phyloP scores from a whole-genome alignment of 2,329 filamentous ascomycete species.

The Amphichorda felina region DNA sequence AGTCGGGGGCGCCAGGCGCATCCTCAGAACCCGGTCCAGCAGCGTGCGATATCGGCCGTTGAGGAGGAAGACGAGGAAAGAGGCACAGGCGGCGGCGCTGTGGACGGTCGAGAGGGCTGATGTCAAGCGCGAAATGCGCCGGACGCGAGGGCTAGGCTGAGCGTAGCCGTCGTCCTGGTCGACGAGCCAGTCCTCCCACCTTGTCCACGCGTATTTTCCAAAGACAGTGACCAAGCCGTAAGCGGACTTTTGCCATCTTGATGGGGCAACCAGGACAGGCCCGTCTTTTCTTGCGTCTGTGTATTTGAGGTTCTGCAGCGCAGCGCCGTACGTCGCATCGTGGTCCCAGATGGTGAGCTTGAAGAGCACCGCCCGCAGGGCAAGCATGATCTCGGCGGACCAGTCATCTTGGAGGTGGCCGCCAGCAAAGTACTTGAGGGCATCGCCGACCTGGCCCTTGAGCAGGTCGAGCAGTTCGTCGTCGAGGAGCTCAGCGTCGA shows the following conservation, averaged over 20 bases:
- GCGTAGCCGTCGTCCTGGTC: constrained; percentile 67
- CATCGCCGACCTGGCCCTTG: constrained; percentile 76
- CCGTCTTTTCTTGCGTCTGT: constrained; percentile 65
- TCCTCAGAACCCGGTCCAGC: constrained; percentile 70
- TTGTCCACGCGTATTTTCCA: constrained; percentile 81
- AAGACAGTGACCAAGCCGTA: constrained; percentile 82
- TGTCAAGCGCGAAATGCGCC: constrained; percentile 57
- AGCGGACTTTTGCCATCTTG: constrained; percentile 68
- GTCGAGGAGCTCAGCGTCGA: constrained; percentile 90
- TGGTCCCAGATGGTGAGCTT: constrained; percentile 97
- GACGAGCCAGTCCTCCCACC: constrained; percentile 81
- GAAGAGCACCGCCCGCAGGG: constrained; percentile 69
- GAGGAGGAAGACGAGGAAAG: constrained; percentile 82
- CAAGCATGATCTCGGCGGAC: constrained; percentile 72
- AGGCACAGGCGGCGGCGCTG: constrained; percentile 68
- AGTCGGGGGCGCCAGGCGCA: constrained; percentile 75
- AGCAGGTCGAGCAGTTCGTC: constrained; percentile 83
- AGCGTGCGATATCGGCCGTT: constrained; percentile 88
- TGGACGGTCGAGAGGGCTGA: constrained; percentile 60
- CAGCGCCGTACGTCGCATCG: constrained; percentile 86
- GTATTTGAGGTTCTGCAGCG: constrained; percentile 82
- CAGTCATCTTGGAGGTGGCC: constrained; percentile 71
- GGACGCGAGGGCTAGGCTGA: constrained; percentile 36
- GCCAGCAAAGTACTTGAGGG: constrained; percentile 73
- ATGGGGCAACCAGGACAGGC: constrained; percentile 55